Evolutionary conservation across 1,284 basidiomycete genomes (phyloP).

Genomic region (Rhodotorula sp.): DNA sequence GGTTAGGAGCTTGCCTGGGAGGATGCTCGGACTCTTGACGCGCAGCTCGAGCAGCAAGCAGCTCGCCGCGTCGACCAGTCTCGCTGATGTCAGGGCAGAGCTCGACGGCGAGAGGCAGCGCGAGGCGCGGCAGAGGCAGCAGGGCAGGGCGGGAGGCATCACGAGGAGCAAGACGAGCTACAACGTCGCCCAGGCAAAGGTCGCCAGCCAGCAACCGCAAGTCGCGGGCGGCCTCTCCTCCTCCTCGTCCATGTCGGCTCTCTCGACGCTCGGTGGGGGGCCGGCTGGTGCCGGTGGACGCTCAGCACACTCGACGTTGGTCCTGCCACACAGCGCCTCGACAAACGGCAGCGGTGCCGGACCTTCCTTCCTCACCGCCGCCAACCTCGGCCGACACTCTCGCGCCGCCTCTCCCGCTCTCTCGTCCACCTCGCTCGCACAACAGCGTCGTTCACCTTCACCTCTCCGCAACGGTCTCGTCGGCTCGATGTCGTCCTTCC

Average conservation of each 20-base stretch:
- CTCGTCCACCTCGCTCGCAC: slow-evolving; percentile 13
- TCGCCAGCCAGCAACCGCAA: neutral
- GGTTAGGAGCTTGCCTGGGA: slow-evolving; percentile 27
- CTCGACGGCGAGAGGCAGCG: slow-evolving; percentile 16
- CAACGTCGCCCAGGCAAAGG: slow-evolving; percentile 3
- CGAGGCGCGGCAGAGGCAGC: slow-evolving; percentile 2
- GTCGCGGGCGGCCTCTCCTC: slow-evolving; percentile 5
- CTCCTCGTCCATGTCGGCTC: slow-evolving; percentile 34
- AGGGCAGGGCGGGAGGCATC: slow-evolving; percentile 2
- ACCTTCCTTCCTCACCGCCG: slow-evolving; percentile 25
- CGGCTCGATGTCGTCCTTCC: slow-evolving; percentile 34
- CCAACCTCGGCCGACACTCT: slow-evolving; percentile 12
- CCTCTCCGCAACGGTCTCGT: slow-evolving; percentile 33
- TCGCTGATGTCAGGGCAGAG: slow-evolving; percentile 28
- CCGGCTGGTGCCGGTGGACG: neutral
- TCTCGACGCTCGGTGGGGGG: slow-evolving; percentile 14
- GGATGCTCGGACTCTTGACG: slow-evolving; percentile 22
- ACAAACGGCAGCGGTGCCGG: neutral
- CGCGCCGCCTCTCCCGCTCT: slow-evolving; percentile 32
- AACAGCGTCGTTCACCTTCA: slow-evolving; percentile 20
- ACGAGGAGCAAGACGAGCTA: slow-evolving; percentile 19
- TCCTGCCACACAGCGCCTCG: slow-evolving; percentile 13
- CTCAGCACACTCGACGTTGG: slow-evolving; percentile 32
- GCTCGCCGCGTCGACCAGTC: slow-evolving; percentile 13
- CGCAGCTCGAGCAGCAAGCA: slow-evolving; percentile 13